Base-by-base conservation (phyloP, 2,329 filamentous ascomycete species). In the Fusarium longipes region DNA sequence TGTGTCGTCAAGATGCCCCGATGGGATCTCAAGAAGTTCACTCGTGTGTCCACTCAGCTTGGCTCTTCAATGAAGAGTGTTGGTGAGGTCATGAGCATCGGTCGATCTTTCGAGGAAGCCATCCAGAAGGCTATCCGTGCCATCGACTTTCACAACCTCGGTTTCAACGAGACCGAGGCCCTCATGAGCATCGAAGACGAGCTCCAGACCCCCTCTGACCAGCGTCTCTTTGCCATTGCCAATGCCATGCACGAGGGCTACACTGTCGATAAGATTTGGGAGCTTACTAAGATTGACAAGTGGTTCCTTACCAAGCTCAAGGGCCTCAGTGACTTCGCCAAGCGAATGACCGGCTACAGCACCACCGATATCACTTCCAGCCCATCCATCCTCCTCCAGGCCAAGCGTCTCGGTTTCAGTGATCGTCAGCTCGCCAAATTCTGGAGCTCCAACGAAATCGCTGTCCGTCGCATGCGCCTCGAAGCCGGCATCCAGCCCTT, bases 31-130 rank as follows among this genome's bases (percentile, higher is more conserved):
- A 98, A 98, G 86, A 99, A 99, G 82, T 99, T 99, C 81, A 97
- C 93, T 27, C 90, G 96, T 70, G 96, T 98, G 22, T 98, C 95
- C 6, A 98, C 94, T 2, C 91, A 96, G 76, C 90, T 99, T 24
- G 95, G 94, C 29, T 98, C 96, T 5, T 97, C 95, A 14, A 99
- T 99, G 96, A 99, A 98, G 90, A 97, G 93, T 87, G 94, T 99
- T 52, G 96, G 96, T 76, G 96, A 99, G 79, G 96, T 99, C 70
- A 98, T 99, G 96, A 95, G 92, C 75, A 97, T 99, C 71, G 96
- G 96, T 57, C 86, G 96, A 70, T 97, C 92, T 1, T 99, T 99
- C 73, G 96, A 99, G 80, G 96, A 99, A 81, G 96, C 96, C 10
- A 97, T 99, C 39, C 96, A 99, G 75, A 99, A 98, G 80, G 96